Conservation (phyloP, 2,329 filamentous ascomycete genomes). For the Periconia sp. region DNA sequence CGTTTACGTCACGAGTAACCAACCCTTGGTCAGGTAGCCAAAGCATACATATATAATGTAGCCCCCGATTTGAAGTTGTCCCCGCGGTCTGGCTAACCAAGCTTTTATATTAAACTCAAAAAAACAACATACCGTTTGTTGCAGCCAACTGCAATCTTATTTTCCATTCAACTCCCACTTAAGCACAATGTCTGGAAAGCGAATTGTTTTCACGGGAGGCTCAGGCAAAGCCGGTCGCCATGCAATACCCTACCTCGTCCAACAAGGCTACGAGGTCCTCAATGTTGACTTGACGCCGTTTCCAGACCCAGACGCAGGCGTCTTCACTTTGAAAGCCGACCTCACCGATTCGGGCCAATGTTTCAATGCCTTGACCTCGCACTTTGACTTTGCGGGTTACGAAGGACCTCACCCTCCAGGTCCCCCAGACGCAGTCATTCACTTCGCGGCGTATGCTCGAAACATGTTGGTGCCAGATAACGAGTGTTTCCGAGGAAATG, state of each 20-base stretch:
- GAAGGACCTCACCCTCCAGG: constrained; percentile 46
- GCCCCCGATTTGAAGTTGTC: too few relatives aligned
- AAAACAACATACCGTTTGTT: neutral
- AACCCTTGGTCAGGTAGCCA: too few relatives aligned
- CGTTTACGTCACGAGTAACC: neutral
- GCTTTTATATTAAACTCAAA: too few relatives aligned
- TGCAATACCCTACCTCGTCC: constrained; percentile 56
- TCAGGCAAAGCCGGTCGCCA: constrained; percentile 56
- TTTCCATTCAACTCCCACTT: too few relatives aligned
- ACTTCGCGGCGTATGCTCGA: constrained; percentile 59
- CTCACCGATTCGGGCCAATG: constrained; percentile 50
- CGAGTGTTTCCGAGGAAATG: constrained; percentile 60
- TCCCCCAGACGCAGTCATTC: constrained; percentile 62
- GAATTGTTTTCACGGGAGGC: constrained; percentile 51
- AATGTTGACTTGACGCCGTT: constrained; percentile 58
- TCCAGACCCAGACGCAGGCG: constrained; percentile 44
- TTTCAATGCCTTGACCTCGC: constrained; percentile 56
- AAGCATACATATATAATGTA: too few relatives aligned
- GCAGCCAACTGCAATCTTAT: neutral
- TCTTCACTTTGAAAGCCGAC: constrained; percentile 59
- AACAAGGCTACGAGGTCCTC: constrained; percentile 54
- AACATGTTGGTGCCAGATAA: constrained; percentile 64
- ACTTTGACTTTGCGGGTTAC: constrained; percentile 58
- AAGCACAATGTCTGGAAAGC: constrained; percentile 32
- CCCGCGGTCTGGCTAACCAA: too few relatives aligned